Evolutionary conservation across 2,329 filamentous ascomycete species (phyloP), one percentile per base, ranked within the genome.

Genomic region (Samsoniella hepiali): DNA sequence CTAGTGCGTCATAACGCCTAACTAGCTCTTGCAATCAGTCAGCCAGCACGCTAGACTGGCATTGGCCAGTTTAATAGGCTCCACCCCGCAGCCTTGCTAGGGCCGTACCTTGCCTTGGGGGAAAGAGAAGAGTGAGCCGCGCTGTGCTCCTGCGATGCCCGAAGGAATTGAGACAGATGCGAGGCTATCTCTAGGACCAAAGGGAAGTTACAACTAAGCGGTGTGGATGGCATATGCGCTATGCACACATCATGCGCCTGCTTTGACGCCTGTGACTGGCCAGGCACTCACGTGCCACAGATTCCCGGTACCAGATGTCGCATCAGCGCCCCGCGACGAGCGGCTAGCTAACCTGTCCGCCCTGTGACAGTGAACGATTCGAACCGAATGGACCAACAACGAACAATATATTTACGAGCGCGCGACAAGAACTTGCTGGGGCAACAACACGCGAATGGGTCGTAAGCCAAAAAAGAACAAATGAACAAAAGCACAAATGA

Each of bases 281-380:
- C 10, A n/a, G 1, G 32, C 17, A 38, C 15, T 31, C 38, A 22
- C 47, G 32, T 44, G 40, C 65, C 42, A 65, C 51, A 77, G 71
- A 77, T 83, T 65, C 78, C 82, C 4, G 82, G 82, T 10, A 80
- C 83, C 32, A 75, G 77, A 68, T 85, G 82, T 70, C 81, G 81
- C 56, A 83, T 77, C 4, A n/a, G n/a, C n/a, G n/a, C n/a, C n/a
- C n/a, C n/a, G 62, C 31, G 36, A 57, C n/a, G 49, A 58, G 40
- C 40, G 60, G 56, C 34, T 29, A 17, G 42, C 45, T 47, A 11
- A 34, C 59, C 29, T 45, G n/a, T 53, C 44, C 34, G 42, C 49
- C 27, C 32, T n/a, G 5, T 13, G 13, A 45, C 49, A 53, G 58
- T 40, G 17, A 53, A 54, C n/a, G n/a, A 36, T 29, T 61, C 58